Evolutionary conservation across 1,284 basidiomycete species (phyloP), one percentile per base, ranked within the genome.

Genomic region (Apiotrichum akiyoshidainum): DNA sequence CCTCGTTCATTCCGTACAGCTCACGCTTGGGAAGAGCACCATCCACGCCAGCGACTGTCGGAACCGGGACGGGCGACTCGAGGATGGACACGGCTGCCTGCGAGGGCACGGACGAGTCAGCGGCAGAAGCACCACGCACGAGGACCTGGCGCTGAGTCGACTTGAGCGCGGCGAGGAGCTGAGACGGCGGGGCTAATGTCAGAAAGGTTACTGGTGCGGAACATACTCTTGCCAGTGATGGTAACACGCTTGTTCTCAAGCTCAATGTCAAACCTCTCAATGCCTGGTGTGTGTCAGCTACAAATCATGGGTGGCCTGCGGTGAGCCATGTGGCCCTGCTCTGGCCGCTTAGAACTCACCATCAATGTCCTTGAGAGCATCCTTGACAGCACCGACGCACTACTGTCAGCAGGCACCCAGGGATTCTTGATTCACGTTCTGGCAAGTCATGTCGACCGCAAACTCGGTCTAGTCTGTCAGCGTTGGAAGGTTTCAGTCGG

Each of bases 391-490:
- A 33, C 70, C 64, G 39, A 79, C 78, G 59, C 78, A 79, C 75
- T 77, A 56, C 9, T 6, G n/a, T 44, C 17, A 19, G 50, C 46
- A 2, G 35, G 42, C 3, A 46, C 21, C 11, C 10, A 7, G 6
- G n/a, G 11, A 14, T n/a, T 3, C 21, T 16, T n/a, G 11, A 63
- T 73, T 56, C 46, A 76, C 75, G 46, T 65, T 73, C 57, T 78
- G 70, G 58, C 77, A 78, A 6, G 77, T 78, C 77, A 78, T 77
- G 60, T 78, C 77, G 59, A 78, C 77, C 54, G 77, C 77, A 51
- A 78, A 78, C 61, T 78, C 77, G 59, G 76, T 77, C 77, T 78
- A 55, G 6, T 21, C 47, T 13, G 49, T 62, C 46, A 56, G 58
- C 59, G 11, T 12, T 2, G 10, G n/a, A n/a, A n/a, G 2, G 17